Conservation (phyloP, 2,329 filamentous ascomycete species). For the Colletotrichum falcatum region DNA sequence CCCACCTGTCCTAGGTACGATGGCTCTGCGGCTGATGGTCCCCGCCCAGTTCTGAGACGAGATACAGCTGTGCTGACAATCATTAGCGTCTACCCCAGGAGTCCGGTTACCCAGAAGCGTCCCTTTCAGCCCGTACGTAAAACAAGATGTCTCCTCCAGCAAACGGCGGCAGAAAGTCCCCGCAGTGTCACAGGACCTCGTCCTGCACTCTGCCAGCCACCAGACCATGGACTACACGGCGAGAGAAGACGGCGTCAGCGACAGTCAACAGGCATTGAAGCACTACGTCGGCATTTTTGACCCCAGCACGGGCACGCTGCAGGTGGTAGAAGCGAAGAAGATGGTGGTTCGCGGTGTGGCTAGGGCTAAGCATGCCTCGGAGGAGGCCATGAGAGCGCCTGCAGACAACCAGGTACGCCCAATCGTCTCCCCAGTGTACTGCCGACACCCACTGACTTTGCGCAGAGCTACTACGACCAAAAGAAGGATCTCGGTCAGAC, state of each 20-base stretch:
- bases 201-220: constrained; percentile 70
- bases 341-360: constrained; percentile 71
- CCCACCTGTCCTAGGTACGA: constrained; percentile 66
- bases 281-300: constrained; percentile 76
- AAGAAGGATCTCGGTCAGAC: constrained; percentile 78
- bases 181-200: constrained; percentile 58
- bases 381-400: constrained; percentile 56
- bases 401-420: constrained; percentile 41
- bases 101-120: constrained; percentile 51
- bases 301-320: constrained; percentile 67
- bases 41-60: not conserved
- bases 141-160: constrained; percentile 52
- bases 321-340: constrained; percentile 73
- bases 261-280: constrained; percentile 58
- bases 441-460: not conserved
- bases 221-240: constrained; percentile 70
- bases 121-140: constrained; percentile 63
- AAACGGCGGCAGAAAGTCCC: constrained; percentile 55
- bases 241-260: constrained; percentile 58
- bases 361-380: constrained; percentile 64
- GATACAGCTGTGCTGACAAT: constrained; percentile 5
- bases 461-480: constrained; percentile 69
- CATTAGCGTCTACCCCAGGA: constrained; percentile 49
- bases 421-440: not conserved
- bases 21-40: not conserved